Conservation (phyloP, 208 protist genomes). For the Novymonas esmeraldas region DNA sequence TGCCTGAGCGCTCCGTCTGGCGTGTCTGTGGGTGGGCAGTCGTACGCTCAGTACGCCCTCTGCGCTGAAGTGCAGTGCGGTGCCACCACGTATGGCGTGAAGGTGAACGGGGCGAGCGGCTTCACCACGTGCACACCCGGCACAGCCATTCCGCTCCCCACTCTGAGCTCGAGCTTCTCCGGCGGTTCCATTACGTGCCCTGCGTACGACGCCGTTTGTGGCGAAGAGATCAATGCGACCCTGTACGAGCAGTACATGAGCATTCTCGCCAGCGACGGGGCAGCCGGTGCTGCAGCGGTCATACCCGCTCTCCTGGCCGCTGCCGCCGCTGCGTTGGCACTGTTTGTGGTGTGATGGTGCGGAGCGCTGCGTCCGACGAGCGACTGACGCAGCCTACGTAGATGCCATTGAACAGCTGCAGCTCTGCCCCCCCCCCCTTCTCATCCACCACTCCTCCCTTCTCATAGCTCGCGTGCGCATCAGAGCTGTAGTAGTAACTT, state of each 20-base stretch:
- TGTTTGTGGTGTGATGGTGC: constrained; percentile 1
- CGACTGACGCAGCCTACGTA: too few relatives aligned
- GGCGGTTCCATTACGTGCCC: constrained; percentile 38
- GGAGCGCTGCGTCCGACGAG: too few relatives aligned
- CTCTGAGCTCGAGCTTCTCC: constrained; percentile 13
- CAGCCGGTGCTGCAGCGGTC: background rate
- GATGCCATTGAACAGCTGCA: too few relatives aligned
- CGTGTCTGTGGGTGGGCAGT: background rate
- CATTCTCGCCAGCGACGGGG: background rate
- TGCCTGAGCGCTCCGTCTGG: constrained; percentile 6
- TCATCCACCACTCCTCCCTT: too few relatives aligned
- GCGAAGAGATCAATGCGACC: background rate
- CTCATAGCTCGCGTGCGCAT: too few relatives aligned
- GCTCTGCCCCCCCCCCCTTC: too few relatives aligned
- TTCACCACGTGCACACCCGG: constrained; percentile 17
- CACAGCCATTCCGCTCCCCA: background rate
- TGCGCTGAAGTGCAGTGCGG: constrained; percentile 32
- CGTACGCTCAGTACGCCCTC: background rate
- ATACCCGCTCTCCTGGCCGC: background rate
- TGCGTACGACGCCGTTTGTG: constrained; percentile 39
- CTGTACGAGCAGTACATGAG: background rate
- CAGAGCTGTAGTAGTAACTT: too few relatives aligned
- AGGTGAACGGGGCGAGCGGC: constrained; percentile 5
- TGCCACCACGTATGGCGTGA: constrained; percentile 15
- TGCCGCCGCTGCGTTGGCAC: background rate